Conservation (phyloP, 106 monocot genomes). For the Dioscorea alata region DNA sequence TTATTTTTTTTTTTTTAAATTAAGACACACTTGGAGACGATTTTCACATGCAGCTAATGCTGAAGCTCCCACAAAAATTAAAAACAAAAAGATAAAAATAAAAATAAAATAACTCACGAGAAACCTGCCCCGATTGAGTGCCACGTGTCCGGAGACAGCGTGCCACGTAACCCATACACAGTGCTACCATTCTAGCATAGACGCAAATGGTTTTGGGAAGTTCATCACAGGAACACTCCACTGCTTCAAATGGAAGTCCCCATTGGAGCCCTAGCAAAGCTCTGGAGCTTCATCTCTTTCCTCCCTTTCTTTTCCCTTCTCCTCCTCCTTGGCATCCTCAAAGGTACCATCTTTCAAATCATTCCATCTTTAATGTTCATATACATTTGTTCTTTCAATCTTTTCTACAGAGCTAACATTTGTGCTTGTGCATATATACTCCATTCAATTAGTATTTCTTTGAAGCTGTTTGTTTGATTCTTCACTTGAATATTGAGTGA, state of each 20-base stretch:
- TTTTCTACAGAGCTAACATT: not conserved
- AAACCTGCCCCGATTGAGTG: not conserved
- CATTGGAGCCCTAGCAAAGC: conserved; percentile 31
- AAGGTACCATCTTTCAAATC: conserved; percentile 33
- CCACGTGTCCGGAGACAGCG: not conserved
- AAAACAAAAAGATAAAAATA: too few relatives aligned
- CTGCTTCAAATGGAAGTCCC: conserved; percentile 53
- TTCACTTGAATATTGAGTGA: too few relatives aligned
- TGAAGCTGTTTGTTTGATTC: not conserved
- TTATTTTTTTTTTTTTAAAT: too few relatives aligned
- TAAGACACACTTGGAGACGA: too few relatives aligned
- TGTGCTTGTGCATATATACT: not conserved
- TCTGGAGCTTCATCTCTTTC: conserved; percentile 75
- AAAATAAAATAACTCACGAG: conserved; percentile 4
- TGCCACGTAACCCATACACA: not conserved
- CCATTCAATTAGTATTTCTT: not conserved
- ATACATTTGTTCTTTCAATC: not conserved
- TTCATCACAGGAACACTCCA: not conserved
- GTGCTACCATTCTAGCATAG: not conserved
- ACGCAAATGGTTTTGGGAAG: not conserved
- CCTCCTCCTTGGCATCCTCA: conserved; percentile 57
- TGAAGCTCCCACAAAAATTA: too few relatives aligned
- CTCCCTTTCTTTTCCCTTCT: conserved; percentile 76
- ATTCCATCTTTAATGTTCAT: not conserved
- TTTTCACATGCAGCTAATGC: too few relatives aligned